A percentile compares a stretch with the other conserved stretches of the same genome.
Evolutionary conservation across 75 land plant genomes (phyloP).

Genomic region (Larix kaempferi): DNA sequence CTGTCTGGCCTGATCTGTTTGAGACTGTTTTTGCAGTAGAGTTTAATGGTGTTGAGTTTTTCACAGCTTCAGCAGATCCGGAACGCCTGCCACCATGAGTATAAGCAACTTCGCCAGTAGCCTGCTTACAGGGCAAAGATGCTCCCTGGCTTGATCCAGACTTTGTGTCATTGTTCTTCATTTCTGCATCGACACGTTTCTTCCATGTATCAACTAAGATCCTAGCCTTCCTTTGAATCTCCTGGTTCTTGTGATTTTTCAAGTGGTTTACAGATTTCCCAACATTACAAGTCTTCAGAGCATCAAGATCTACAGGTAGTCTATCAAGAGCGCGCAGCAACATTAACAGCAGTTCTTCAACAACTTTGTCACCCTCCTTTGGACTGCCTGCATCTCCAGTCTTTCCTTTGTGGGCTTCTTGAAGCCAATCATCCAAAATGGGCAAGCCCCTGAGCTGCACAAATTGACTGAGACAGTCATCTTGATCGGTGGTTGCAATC

Average conservation of each 20-base stretch:
- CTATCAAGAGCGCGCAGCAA: slow-evolving; percentile 91
- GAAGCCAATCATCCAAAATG: slow-evolving; percentile 88
- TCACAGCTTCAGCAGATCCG: slow-evolving; percentile 32
- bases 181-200: slow-evolving; percentile 70
- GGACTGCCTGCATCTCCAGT: slow-evolving; percentile 70
- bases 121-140: slow-evolving; percentile 48
- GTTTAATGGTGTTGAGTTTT: slow-evolving; percentile 40
- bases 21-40: slow-evolving; percentile 35
- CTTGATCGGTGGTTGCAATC: slow-evolving; percentile 76
- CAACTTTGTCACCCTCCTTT: slow-evolving; percentile 64
- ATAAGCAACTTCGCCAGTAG: slow-evolving; percentile 33
- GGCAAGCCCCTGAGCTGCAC: slow-evolving; percentile 73
- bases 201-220: slow-evolving; percentile 96
- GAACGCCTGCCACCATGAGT: slow-evolving; percentile 29
- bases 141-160: slow-evolving; percentile 52
- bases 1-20: slow-evolving; percentile 40
- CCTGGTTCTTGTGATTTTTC: slow-evolving; percentile 74
- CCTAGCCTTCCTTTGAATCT: slow-evolving; percentile 94
- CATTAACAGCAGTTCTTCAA: slow-evolving; percentile 80
- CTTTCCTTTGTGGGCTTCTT: slow-evolving; percentile 95
- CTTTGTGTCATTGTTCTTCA: slow-evolving; percentile 74
- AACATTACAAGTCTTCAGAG: slow-evolving; percentile 56
- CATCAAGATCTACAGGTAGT: slow-evolving; percentile 88
- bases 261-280: slow-evolving; percentile 83
- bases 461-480: slow-evolving; percentile 82